Evolutionary conservation across 306 rosid species (phyloP), one percentile per base, ranked within the genome.

Genomic region (Prunus mira): DNA sequence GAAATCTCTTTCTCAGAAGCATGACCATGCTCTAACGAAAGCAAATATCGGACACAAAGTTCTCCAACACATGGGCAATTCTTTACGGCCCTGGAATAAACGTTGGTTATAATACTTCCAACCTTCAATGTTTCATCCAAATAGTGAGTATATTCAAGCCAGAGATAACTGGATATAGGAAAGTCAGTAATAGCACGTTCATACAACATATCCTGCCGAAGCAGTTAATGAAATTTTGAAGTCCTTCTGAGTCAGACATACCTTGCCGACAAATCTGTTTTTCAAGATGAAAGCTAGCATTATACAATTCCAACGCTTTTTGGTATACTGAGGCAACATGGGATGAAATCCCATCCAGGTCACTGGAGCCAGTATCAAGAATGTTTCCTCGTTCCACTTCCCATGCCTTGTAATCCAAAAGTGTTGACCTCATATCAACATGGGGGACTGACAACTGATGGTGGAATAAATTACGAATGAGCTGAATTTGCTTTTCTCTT

Each of bases 31-130:
- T 95, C 99, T 88, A 90, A 77, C 34, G 78, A 84, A 69, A 95
- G 96, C 88, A 95, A 71, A 84, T 87, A 92, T 41, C 83, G 81
- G 79, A 86, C 86, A 97, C 99, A 95, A 68, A 95, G 92, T 52
- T 90, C 88, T 77, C 96, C 99, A 74, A 88, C 81, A 97, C 96
- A 92, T 66, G 97, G 88, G 78, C 97, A 95, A 86, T 89, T 95
- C 87, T 72, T 90, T 65, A 86, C 81, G 32, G 97, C 99, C 88
- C 99, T 90, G 25, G 90, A 81, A 80, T 95, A 89, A 57, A 92
- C 90, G 18, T 79, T 85, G 76, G 69, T 86, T 55, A 95, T 86
- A 75, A 81, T 62, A 77, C 72, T 82, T 71, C 97, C 97, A 73
- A 81, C 93, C 97, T 95, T 95, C 85, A 92, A 80, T 47, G 91